A percentile compares a stretch with the other conserved stretches of the same genome.
Conservation (phyloP, 2,329 filamentous ascomycete genomes). For the Endocalyx cinctus region DNA sequence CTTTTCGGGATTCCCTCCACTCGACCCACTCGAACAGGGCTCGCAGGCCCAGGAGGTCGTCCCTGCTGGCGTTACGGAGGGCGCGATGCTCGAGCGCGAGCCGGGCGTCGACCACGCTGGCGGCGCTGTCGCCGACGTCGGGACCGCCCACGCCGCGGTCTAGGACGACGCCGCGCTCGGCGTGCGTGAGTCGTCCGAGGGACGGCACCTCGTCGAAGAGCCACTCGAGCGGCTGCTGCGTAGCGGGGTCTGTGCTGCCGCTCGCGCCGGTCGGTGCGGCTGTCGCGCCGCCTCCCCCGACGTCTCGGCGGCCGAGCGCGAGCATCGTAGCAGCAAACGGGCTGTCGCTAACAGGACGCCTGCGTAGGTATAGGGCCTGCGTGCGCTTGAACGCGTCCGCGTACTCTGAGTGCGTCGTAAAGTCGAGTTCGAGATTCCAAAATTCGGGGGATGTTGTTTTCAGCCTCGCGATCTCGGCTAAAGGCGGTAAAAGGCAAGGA, state of each 20-base stretch:
- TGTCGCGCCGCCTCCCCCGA: constrained; percentile 31
- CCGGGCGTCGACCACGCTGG: constrained; percentile 61
- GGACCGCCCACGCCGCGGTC: constrained; percentile 45
- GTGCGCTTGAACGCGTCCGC: constrained; percentile 60
- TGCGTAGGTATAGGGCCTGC: constrained; percentile 70
- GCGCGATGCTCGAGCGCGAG: constrained; percentile 61
- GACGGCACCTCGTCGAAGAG: constrained; percentile 58
- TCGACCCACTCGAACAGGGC: constrained; percentile 55
- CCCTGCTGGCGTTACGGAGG: constrained; percentile 21
- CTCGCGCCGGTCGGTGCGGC: constrained; percentile 25
- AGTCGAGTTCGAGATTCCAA: constrained; percentile 79
- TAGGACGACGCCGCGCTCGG: constrained; percentile 62
- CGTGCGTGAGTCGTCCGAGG: constrained; percentile 52
- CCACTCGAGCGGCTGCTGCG: constrained; percentile 67
- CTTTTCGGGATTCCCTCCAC: constrained; percentile 31
- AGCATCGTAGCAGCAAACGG: constrained; percentile 71
- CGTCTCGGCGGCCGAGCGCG: constrained; percentile 53
- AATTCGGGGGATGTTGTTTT: constrained; percentile 59
- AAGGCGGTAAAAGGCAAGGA: constrained; percentile 59
- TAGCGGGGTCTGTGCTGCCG: too few species aligned
- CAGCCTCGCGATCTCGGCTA: constrained; percentile 58
- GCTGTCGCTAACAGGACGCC: constrained; percentile 62
- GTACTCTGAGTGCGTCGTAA: constrained; percentile 58
- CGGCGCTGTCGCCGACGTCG: constrained; percentile 36
- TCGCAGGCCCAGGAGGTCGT: constrained; percentile 42